Evolutionary conservation across 1,284 basidiomycete species (phyloP).

Genomic region (Heterobasidion annosum): DNA sequence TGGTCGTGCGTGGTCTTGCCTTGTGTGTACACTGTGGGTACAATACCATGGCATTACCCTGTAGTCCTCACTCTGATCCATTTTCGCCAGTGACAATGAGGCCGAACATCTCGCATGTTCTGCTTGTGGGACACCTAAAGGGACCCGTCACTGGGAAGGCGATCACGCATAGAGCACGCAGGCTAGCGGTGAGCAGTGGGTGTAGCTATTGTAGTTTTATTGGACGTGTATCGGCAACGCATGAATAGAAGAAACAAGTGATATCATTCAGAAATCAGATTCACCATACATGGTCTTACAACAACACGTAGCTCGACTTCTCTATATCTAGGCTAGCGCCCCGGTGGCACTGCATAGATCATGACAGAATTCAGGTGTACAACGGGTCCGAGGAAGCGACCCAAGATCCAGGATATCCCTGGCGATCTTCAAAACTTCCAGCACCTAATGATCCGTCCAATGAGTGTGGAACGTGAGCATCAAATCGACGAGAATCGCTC

Average conservation of each 20-base stretch:
- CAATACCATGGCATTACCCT: conserved; percentile 4
- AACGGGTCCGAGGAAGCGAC: too few relatives aligned
- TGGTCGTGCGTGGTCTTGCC: conserved; percentile 32
- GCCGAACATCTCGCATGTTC: conserved; percentile 40
- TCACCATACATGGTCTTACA: not conserved
- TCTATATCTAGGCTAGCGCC: not conserved
- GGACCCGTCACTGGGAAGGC: conserved; percentile 15
- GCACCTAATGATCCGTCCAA: conserved; percentile 13
- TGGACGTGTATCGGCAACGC: too few relatives aligned
- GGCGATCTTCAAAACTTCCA: conserved; percentile 15
- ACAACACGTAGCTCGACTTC: not conserved
- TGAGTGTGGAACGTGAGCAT: not conserved
- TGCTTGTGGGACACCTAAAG: conserved; percentile 33
- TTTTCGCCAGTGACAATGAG: conserved; percentile 33
- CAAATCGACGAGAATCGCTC: conserved; percentile 14
- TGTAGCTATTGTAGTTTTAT: too few relatives aligned
- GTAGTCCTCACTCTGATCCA: not conserved
- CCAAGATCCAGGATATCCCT: too few relatives aligned
- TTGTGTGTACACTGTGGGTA: conserved; percentile 46
- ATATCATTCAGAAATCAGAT: too few relatives aligned
- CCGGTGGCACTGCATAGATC: too few relatives aligned
- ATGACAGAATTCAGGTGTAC: too few relatives aligned
- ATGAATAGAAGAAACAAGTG: too few relatives aligned
- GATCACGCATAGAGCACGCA: not conserved
- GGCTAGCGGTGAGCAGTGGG: too few relatives aligned